phyloP scores from a whole-genome alignment of 495 filamentous ascomycete genomes.

The Schizothecium vesticola region DNA sequence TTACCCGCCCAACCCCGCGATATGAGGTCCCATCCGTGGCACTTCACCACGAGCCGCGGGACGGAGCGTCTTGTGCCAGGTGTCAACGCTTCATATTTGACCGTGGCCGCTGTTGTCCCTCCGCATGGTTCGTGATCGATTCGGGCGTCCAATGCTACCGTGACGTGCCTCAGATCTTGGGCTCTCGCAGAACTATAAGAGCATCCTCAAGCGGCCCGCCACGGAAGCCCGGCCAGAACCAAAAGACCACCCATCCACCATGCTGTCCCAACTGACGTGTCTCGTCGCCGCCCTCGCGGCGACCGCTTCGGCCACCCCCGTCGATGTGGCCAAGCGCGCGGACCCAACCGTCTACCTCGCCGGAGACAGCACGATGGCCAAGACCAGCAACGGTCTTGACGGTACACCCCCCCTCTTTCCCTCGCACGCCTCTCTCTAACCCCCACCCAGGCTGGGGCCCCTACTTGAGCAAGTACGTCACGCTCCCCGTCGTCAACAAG shows the following conservation, averaged over 20 bases:
- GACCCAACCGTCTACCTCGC: constrained; percentile 45
- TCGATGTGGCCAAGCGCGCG: constrained; percentile 15
- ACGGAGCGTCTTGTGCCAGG: background rate
- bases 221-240: background rate
- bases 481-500: constrained; percentile 49
- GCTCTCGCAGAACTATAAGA: background rate
- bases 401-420: background rate
- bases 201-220: background rate
- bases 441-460: constrained; percentile 50
- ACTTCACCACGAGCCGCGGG: background rate
- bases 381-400: constrained; percentile 12
- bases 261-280: background rate
- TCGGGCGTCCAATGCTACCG: background rate
- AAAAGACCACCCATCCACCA: background rate
- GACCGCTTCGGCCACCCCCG: constrained; percentile 8
- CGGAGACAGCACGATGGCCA: constrained; percentile 56
- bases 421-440: background rate
- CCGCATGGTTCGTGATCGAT: background rate
- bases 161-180: background rate
- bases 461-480: constrained; percentile 47
- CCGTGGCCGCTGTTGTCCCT: background rate
- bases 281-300: constrained; percentile 10
- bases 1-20: background rate
- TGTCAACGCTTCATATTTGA: background rate
- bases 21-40: background rate